These are phyloP conservation scores for Sporothrix inflata DNA, from an alignment of 2,329 filamentous ascomycete genomes.

Conservation along the genomic window DNA sequence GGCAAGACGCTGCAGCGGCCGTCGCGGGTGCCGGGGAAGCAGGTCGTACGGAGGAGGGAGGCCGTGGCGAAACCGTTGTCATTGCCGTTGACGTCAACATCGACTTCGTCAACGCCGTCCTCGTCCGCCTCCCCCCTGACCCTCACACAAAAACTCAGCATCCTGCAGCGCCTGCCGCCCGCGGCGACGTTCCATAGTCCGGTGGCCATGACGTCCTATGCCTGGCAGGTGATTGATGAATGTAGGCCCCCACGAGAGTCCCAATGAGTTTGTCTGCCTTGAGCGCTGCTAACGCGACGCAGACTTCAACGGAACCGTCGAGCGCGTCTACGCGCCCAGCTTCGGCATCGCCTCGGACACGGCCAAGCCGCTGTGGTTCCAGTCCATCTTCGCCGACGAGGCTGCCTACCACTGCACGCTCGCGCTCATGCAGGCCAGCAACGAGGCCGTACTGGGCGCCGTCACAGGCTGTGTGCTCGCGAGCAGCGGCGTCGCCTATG, in stretches of 20 bases:
- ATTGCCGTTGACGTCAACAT: neutral
- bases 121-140: neutral
- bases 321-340: neutral
- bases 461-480: neutral
- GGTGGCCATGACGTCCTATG: neutral
- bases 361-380: conserved; percentile 18
- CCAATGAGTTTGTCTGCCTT: neutral
- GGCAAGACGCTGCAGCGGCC: neutral
- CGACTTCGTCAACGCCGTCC: no score
- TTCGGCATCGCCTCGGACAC: conserved; percentile 6
- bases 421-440: conserved; percentile 36
- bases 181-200: neutral
- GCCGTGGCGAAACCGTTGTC: neutral
- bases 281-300: neutral
- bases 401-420: conserved; percentile 34
- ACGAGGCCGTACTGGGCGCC: conserved; percentile 27
- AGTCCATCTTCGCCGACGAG: conserved; percentile 18
- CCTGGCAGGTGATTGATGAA: neutral
- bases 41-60: neutral
- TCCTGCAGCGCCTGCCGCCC: neutral
- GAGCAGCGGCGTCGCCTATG: conserved; percentile 8
- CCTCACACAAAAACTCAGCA: neutral
- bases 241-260: neutral
- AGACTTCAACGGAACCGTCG: conserved; percentile 1
- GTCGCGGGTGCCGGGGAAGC: neutral